Percentiles rank a stretch among this genome's conserved stretches.
phyloP scores from a whole-genome alignment of 805 yeast genomes.

The Wickerhamomyces ciferrii region DNA sequence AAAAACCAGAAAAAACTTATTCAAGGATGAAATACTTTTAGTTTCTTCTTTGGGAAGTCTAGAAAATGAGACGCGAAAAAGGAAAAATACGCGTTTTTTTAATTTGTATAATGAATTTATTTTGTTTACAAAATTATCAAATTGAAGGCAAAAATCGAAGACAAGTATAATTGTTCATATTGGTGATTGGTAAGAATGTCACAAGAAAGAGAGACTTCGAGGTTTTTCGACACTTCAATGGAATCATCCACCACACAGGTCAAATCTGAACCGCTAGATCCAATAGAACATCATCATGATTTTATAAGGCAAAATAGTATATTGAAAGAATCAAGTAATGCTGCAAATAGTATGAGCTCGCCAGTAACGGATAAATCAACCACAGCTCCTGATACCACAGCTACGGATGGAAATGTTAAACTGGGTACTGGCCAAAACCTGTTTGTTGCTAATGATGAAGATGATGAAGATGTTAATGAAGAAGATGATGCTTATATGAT shows the following conservation, averaged over 20 bases:
- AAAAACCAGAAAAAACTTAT: background rate
- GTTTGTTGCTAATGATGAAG: conserved; percentile 1
- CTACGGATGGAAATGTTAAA: background rate
- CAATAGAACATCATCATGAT: conserved; percentile 1
- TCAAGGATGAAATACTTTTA: background rate
- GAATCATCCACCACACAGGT: background rate
- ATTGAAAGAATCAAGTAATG: background rate
- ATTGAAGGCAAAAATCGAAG: background rate
- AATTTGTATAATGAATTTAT: background rate
- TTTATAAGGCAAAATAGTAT: background rate
- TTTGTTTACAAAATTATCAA: background rate
- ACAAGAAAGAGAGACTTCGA: background rate
- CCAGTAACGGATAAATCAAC: background rate
- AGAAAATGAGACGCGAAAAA: background rate
- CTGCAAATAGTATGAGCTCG: background rate
- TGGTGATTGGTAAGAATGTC: background rate
- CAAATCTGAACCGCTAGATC: background rate
- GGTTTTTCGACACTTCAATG: background rate
- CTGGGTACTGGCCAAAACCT: background rate
- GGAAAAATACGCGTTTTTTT: background rate
- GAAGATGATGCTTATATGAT: conserved; percentile 16
- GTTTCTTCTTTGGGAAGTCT: background rate
- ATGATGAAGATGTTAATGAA: background rate
- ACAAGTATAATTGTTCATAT: too few relatives aligned
- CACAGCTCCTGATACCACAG: background rate